Conservation (phyloP, 2,329 filamentous ascomycete genomes). For the Graphilbum ipis-grandicollis region DNA sequence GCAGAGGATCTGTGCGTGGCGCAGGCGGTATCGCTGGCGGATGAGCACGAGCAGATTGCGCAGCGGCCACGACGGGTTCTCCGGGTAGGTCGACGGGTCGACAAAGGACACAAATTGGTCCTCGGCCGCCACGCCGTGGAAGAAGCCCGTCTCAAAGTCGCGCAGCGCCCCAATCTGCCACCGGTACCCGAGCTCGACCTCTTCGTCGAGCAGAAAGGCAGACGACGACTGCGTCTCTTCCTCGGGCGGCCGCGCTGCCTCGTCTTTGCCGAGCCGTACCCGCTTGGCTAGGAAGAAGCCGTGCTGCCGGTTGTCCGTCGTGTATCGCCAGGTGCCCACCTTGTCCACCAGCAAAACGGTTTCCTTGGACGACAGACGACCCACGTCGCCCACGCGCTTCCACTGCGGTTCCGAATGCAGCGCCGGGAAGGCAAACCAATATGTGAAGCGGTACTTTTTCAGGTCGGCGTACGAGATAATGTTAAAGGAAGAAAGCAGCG, state of each 20-base stretch:
- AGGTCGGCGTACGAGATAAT: conserved; percentile 87
- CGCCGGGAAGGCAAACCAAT: conserved; percentile 93
- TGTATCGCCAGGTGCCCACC: conserved; percentile 76
- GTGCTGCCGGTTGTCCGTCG: conserved; percentile 65
- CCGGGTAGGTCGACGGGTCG: conserved; percentile 78
- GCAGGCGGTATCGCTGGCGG: conserved; percentile 61
- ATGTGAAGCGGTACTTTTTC: conserved; percentile 96
- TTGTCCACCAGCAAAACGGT: conserved; percentile 64
- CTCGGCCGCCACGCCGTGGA: conserved; percentile 49
- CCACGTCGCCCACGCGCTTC: conserved; percentile 41
- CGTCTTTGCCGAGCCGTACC: conserved; percentile 19
- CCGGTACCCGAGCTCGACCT: conserved; percentile 41
- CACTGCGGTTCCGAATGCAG: conserved; percentile 78
- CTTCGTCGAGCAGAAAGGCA: conserved; percentile 27
- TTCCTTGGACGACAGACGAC: conserved; percentile 46
- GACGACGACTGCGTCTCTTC: conserved; percentile 11
- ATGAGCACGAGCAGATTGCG: conserved; percentile 78
- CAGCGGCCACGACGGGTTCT: conserved; percentile 83
- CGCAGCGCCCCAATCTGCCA: conserved; percentile 69
- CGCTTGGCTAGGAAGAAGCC: conserved; percentile 95
- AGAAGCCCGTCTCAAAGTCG: conserved; percentile 76
- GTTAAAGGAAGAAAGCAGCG: conserved; percentile 73
- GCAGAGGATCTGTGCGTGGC: conserved; percentile 67
- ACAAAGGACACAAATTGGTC: conserved; percentile 77
- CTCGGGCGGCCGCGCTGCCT: conserved; percentile 14